Evolutionary conservation across 2,329 filamentous ascomycete genomes (phyloP), one percentile per base, ranked within the genome.

Genomic region (Ophiocordyceps camponoti-saundersi): DNA sequence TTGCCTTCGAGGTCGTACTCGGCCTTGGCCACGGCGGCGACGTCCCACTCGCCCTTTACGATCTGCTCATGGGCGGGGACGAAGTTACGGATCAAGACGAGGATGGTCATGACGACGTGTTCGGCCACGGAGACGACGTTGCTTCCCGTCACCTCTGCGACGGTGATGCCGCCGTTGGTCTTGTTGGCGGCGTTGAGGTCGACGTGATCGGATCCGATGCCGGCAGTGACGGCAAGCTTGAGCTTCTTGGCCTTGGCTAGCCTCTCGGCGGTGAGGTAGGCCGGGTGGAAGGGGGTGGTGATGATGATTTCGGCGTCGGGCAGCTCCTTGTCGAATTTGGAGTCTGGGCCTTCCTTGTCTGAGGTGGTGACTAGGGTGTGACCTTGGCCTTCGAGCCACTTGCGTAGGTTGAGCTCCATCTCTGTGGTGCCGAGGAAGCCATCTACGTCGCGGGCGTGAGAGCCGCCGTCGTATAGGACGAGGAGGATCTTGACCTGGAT

Each of bases 91-190:
- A 96, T 82, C 47, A 98, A 82, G 54, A 82, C 68, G 46, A 98
- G 84, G 68, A 96, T 96, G 65, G 92, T 98, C 92, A 98, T 96
- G 71, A 98, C 70, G 58, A 98, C 92, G 72, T 98, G 92, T 79
- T 98, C 92, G 50, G 92, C 92, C 53, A 98, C 92, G 46, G 92
- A 96, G 59, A 95, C 89, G 59, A 98, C 92, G 66, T 98, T 98
- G 71, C 85, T 93, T 62, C 92, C 92, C 11, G 92, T 98, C 54
- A 98, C 92, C 69, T 98, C 92, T 53, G 88, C 89, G 52, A 98
- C 92, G 57, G 89, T 98, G 70, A 96, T 72, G 64, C 92, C 92
- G 60, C 90, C 90, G 66, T 98, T 98, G 70, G 89, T 95, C 73
- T 82, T 89, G 83, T 96, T 96, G 66, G 92, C 92, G 42, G 85